These are phyloP conservation scores for Mucor indicus DNA, from an alignment of 371 early-diverging fungal species.

Conservation along the genomic window DNA sequence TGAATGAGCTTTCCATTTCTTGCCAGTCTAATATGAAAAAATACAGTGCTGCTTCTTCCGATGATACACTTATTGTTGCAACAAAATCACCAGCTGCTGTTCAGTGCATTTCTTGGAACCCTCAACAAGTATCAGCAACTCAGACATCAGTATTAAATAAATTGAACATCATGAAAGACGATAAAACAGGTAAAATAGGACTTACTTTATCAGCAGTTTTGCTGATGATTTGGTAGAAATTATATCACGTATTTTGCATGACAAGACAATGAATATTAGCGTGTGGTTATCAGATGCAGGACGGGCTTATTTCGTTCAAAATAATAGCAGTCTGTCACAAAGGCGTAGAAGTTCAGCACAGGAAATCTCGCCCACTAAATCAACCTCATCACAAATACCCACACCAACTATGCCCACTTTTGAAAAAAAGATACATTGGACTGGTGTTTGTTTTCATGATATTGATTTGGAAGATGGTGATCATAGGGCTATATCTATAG, in stretches of 20 bases:
- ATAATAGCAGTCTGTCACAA: slow-evolving; percentile 1
- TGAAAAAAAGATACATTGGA: slow-evolving; percentile 32
- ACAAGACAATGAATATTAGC: slow-evolving; percentile 37
- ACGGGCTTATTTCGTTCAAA: slow-evolving; percentile 37
- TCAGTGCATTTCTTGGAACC: slow-evolving; percentile 51
- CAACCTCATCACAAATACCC: background rate
- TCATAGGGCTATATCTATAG: slow-evolving; percentile 33
- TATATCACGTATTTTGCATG: slow-evolving; percentile 21
- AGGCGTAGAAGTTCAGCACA: slow-evolving; percentile 14
- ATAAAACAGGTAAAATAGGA: slow-evolving; percentile 5
- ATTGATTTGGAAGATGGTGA: background rate
- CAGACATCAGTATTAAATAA: slow-evolving; percentile 31
- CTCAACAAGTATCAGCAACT: slow-evolving; percentile 41
- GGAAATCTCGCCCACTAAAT: background rate
- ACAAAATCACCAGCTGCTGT: slow-evolving; percentile 43
- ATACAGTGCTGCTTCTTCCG: slow-evolving; percentile 37
- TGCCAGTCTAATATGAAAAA: background rate
- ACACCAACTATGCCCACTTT: slow-evolving; percentile 28
- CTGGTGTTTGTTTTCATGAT: slow-evolving; percentile 40
- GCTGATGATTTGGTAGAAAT: slow-evolving; percentile 25
- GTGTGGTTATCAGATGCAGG: slow-evolving; percentile 45
- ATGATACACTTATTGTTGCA: slow-evolving; percentile 43
- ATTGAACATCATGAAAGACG: slow-evolving; percentile 26
- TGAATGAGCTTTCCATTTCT: background rate
- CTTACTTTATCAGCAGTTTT: background rate